Evolutionary conservation across 441 rosid species (phyloP).

Genomic region (Daphne laureola): DNA sequence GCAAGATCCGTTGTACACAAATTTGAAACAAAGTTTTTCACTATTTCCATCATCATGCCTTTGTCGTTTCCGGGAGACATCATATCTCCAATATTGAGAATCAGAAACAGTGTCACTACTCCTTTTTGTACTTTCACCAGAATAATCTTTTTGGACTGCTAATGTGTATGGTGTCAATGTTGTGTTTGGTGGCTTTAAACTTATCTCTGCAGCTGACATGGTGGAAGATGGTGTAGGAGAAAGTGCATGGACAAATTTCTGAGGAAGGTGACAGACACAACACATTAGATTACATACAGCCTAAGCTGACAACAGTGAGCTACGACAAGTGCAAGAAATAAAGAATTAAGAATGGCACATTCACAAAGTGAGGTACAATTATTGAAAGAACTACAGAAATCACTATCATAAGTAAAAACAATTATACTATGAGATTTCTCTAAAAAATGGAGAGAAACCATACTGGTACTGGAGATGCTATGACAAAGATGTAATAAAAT

Average conservation of each 20-base stretch:
- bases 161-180: slow-evolving; percentile 61
- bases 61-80: slow-evolving; percentile 69
- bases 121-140: slow-evolving; percentile 48
- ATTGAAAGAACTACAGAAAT: too few relatives aligned
- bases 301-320: too few relatives aligned
- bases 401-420: too few relatives aligned
- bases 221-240: slow-evolving; percentile 75
- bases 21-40: slow-evolving; percentile 72
- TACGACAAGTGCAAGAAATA: too few relatives aligned
- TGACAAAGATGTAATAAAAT: too few relatives aligned
- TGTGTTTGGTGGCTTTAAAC: slow-evolving; percentile 58
- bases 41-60: slow-evolving; percentile 53
- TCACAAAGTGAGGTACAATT: background rate
- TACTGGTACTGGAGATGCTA: too few relatives aligned
- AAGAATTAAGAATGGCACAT: slow-evolving; percentile 3
- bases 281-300: too few relatives aligned
- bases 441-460: too few relatives aligned
- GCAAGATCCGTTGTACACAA: slow-evolving; percentile 79
- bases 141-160: slow-evolving; percentile 30
- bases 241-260: slow-evolving; percentile 93
- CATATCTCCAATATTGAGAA: slow-evolving; percentile 92
- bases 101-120: slow-evolving; percentile 37
- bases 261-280: slow-evolving; percentile 18
- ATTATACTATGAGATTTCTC: too few relatives aligned
- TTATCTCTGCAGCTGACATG: slow-evolving; percentile 77